phyloP scores from a whole-genome alignment of 768 basidiomycete species.

The Exidia glandulosa region DNA sequence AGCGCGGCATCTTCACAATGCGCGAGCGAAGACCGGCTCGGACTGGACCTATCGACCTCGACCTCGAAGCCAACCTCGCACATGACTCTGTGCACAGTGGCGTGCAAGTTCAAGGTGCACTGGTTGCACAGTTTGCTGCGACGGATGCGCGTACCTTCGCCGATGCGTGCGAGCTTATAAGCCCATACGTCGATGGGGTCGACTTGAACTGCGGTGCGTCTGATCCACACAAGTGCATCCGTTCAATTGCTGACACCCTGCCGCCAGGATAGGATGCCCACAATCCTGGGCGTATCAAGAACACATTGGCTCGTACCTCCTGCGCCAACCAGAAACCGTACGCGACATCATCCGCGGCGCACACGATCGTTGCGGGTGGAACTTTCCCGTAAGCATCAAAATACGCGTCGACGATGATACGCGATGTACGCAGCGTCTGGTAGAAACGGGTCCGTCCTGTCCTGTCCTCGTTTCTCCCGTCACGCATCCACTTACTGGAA shows the following conservation, averaged over 20 bases:
- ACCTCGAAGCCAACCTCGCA: background rate
- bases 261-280: conserved; percentile 24
- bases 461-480: background rate
- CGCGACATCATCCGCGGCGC: conserved; percentile 30
- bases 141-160: conserved; percentile 27
- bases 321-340: conserved; percentile 25
- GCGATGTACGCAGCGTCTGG: conserved; percentile 27
- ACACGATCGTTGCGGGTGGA: conserved; percentile 27
- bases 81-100: conserved; percentile 3
- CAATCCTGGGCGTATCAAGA: conserved; percentile 33
- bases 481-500: background rate
- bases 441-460: conserved; percentile 17
- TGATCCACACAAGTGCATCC: background rate
- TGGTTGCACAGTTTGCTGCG: conserved; percentile 36
- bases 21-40: conserved; percentile 10
- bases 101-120: conserved; percentile 20
- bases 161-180: conserved; percentile 30
- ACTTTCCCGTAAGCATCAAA: conserved; percentile 34
- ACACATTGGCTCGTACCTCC: conserved; percentile 32
- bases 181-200: conserved; percentile 32
- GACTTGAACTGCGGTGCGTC: conserved; percentile 32
- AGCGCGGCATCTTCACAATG: conserved; percentile 31
- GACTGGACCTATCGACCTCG: conserved; percentile 1
- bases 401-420: conserved; percentile 33
- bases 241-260: too few species aligned